Conservation (phyloP, 768 basidiomycete genomes). For the Russula sp. region DNA sequence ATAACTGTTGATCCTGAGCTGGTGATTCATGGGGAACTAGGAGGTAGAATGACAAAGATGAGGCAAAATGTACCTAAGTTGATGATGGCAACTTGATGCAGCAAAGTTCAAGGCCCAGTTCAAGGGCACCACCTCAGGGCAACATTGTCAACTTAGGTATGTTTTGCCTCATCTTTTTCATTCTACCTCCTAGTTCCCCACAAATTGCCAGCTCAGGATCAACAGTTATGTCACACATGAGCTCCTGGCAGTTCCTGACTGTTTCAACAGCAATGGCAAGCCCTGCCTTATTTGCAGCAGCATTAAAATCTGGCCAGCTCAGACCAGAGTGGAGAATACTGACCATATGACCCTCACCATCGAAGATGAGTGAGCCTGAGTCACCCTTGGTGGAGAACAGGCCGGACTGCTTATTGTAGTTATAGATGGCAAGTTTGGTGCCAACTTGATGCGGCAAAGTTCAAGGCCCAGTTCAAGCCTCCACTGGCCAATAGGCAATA, state of each 20-base stretch:
- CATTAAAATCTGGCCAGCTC: too few species aligned
- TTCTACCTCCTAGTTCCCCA: too few species aligned
- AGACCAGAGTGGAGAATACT: slow-evolving; percentile 12
- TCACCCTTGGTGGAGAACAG: slow-evolving; percentile 34
- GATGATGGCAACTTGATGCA: slow-evolving; percentile 28
- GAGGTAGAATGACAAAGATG: slow-evolving; percentile 19
- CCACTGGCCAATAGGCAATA: too few species aligned
- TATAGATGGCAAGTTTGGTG: slow-evolving; percentile 31
- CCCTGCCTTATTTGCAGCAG: too few species aligned
- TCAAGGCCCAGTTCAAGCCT: too few species aligned
- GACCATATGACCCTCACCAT: slow-evolving; percentile 25
- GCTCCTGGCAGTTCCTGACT: too few species aligned
- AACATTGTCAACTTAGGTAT: slow-evolving; percentile 32
- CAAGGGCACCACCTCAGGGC: too few species aligned
- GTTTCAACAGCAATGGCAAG: too few species aligned
- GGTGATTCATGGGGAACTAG: slow-evolving; percentile 4
- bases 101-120: slow-evolving; percentile 29
- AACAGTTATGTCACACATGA: too few species aligned
- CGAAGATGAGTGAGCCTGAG: slow-evolving; percentile 34
- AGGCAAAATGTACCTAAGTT: slow-evolving; percentile 30
- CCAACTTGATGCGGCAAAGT: too few species aligned
- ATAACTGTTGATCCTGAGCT: slow-evolving; percentile 11
- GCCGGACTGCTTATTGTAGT: slow-evolving; percentile 26
- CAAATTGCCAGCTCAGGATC: too few species aligned
- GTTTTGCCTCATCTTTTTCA: slow-evolving; percentile 25